Conservation (phyloP, 768 basidiomycete genomes). For the Russula abietina region DNA sequence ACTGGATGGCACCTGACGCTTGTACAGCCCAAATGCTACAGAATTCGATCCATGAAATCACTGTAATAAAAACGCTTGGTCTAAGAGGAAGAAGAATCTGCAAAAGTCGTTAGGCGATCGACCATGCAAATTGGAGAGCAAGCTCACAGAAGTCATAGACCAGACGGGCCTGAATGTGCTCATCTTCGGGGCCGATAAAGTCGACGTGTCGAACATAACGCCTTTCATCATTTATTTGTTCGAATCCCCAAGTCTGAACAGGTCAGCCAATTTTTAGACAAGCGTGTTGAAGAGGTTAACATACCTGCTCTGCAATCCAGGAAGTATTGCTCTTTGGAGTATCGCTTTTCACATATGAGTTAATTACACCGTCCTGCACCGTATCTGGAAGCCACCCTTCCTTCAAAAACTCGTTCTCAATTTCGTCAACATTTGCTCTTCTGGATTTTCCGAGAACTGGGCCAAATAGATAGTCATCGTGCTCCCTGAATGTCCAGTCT, state of each 20-base stretch:
- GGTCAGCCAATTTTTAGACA: neutral
- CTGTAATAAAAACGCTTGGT: neutral
- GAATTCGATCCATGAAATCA: neutral
- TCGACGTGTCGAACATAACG: slow-evolving; percentile 23
- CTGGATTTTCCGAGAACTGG: slow-evolving; percentile 39
- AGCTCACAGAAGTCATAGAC: slow-evolving; percentile 28
- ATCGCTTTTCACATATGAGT: slow-evolving; percentile 47
- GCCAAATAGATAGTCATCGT: slow-evolving; percentile 60
- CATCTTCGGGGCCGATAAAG: slow-evolving; percentile 17
- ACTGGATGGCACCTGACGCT: too few relatives aligned
- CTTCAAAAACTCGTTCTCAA: slow-evolving; percentile 36
- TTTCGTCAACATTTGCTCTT: slow-evolving; percentile 30
- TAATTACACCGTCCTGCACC: slow-evolving; percentile 33
- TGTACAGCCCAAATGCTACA: neutral
- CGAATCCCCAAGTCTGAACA: slow-evolving; percentile 25
- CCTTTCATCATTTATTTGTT: slow-evolving; percentile 21
- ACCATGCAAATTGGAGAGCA: neutral
- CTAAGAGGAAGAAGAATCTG: neutral
- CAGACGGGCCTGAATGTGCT: slow-evolving; percentile 26
- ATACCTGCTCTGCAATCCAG: slow-evolving; percentile 64
- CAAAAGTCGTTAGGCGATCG: neutral
- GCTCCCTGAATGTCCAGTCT: slow-evolving; percentile 47
- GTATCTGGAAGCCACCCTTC: slow-evolving; percentile 41
- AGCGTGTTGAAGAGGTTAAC: slow-evolving; percentile 8
- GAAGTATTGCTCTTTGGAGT: slow-evolving; percentile 52